Evolutionary conservation across 2,329 filamentous ascomycete genomes (phyloP).

Genomic region (Xylariaceae sp.): DNA sequence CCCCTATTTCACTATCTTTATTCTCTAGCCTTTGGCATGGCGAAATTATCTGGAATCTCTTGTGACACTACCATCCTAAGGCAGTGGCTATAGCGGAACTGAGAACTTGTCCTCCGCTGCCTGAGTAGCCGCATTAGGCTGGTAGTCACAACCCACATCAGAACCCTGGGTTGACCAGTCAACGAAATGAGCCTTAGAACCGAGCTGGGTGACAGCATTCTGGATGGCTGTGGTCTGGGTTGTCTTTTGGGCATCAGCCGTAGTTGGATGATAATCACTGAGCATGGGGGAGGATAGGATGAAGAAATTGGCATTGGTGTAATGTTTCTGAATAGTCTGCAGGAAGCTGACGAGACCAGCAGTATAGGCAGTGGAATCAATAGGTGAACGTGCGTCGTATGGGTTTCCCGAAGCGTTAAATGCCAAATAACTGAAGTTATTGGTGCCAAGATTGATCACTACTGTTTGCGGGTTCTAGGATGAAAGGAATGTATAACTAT

Average conservation of each 20-base stretch:
- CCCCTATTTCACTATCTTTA: no score
- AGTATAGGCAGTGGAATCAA: neutral
- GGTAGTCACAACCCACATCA: neutral
- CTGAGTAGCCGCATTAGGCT: no score
- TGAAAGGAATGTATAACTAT: neutral
- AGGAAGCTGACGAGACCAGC: neutral
- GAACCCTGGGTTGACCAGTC: neutral
- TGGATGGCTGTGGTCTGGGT: neutral
- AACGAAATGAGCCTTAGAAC: neutral
- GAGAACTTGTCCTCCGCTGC: no score
- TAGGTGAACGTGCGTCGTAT: neutral
- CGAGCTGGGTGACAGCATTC: neutral
- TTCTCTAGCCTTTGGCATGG: no score
- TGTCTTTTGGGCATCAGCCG: neutral
- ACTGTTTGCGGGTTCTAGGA: neutral
- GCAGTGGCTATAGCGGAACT: no score
- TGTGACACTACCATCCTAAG: no score
- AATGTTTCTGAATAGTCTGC: neutral
- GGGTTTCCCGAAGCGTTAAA: neutral
- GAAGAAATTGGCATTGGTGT: neutral
- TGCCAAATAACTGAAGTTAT: neutral
- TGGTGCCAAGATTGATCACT: neutral
- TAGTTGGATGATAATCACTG: neutral
- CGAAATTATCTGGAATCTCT: no score
- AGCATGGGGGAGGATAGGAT: neutral